Conservation (phyloP, 2,329 filamentous ascomycete genomes). For the Trichoderma afroharzianum region DNA sequence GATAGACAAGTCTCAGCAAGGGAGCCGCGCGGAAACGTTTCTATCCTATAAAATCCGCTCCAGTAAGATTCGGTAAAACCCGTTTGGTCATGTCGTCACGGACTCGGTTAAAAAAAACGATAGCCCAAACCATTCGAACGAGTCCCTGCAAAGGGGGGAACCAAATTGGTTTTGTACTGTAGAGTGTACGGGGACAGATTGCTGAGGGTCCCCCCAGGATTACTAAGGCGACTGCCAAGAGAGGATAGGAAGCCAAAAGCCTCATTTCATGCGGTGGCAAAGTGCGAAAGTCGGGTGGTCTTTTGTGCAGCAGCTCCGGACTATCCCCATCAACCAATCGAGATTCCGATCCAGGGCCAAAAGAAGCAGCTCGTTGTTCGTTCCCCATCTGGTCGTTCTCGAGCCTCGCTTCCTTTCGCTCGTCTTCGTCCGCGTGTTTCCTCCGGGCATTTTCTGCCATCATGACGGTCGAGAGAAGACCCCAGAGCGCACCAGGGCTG, state of each 20-base stretch:
- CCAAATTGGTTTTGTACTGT: not conserved
- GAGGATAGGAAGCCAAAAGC: conserved; percentile 9
- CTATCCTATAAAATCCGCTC: not conserved
- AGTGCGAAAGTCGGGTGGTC: not conserved
- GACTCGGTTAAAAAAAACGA: conserved; percentile 7
- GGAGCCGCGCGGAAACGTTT: conserved; percentile 1
- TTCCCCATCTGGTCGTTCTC: not conserved
- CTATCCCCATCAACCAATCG: conserved; percentile 10
- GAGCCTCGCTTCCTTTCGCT: not conserved
- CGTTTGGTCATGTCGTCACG: not conserved
- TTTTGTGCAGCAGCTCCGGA: not conserved
- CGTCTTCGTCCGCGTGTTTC: not conserved
- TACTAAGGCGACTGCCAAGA: not conserved
- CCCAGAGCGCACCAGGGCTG: conserved; percentile 3
- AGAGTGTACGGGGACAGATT: not conserved
- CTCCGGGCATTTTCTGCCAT: not conserved
- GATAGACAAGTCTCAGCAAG: not conserved
- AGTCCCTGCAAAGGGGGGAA: conserved; percentile 14
- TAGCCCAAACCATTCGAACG: not conserved
- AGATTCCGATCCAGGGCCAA: conserved; percentile 6
- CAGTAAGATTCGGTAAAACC: not conserved
- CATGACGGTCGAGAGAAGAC: not conserved
- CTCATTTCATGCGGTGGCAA: conserved; percentile 12
- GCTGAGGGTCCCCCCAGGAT: not conserved
- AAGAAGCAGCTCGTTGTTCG: not conserved